Base-by-base conservation (phyloP, 2,329 filamentous ascomycete genomes). In the Pseudocercospora crystallina region DNA sequence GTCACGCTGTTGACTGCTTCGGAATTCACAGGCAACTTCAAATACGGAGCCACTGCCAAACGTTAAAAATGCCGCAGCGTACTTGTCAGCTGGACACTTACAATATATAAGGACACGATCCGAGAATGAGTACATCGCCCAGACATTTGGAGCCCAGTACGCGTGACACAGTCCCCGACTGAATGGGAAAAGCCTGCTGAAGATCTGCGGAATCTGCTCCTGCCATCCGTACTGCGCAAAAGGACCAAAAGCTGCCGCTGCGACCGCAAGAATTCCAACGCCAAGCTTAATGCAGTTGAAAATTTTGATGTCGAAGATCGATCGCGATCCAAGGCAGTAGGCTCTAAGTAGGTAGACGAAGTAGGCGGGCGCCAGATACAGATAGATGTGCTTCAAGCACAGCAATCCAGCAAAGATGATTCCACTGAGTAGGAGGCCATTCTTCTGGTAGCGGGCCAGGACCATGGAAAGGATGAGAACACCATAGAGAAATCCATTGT, bases 311-410 rank as follows among this genome's bases (percentile, higher is more conserved):
- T 81, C 80, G 61, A 95, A 87, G 41, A 91, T 76, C 1, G 85
- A 90, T 61, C 82, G 83, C 2, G 87, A 78, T 32, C 88, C 88
- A 11, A 99, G 77, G 66, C 94, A 97, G 73, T 97, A 96, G 2
- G 80, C 80, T 58, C 94, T 82, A n/a, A 97, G 80, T 9, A 99
- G 80, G 69, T 87, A 97, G 57, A 96, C 86, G 65, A 97, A 96
- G 73, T 96, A 99, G 26, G 94, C 94, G 2, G 94, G 90, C 1
- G 92, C 91, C 20, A 99, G 81, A 70, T 99, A 99, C 33, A 96
- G 84, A 70, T 97, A 96, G 60, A 99, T 97, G 71, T 99, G 94
- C 76, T 99, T 99, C 74, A 97, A 83, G 74, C 92, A 97, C 46
- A 99, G 73, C 41, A 99, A 76, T 1, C 80, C 79, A 2, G 92